Base-by-base conservation (phyloP, 164 flowering plant species). In the Vitis riparia region DNA sequence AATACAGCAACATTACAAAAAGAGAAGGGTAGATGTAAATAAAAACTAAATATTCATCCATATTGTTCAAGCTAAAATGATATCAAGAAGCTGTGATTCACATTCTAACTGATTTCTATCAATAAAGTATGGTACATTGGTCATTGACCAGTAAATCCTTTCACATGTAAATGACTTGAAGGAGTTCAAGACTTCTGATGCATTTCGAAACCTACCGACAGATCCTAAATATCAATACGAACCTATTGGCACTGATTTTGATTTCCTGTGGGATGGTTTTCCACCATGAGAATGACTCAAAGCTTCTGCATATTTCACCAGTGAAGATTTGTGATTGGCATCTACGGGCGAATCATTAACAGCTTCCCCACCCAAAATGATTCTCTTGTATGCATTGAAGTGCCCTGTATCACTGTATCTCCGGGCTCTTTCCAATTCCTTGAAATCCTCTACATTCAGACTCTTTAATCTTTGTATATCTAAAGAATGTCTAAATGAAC, bases 251-350 rank as follows among this genome's bases (percentile, higher is more conserved):
- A 37, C 44, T 0, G 44, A 80, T 55, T 74, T 73, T 47, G 83
- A 63, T 75, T 78, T 85, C 70, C 55, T 73, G 44, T 73, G 84
- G n/a, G 7, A 2, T 10, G 17, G 63, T 11, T 50, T 57, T 50
- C 63, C 62, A 29, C 60, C 50, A 8, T 72, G 75, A 23, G 87
- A 78, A 30, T 72, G 75, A 70, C 73, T 83, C 64, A 93, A 77
- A 64, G 70, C 95, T 65, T 80, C 81, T 8, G 97, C 97, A 72
- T 80, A 88, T 76, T 91, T 91, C 66, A 69, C 71, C 80, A 93
- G 59, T 52, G 89, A 88, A 3, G 76, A 57, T 78, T 83, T 86
- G 57, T 75, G 77, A 27, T 8, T 27, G 13, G 71, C 37, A 19
- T 79, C 78, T 0, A 59, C 27, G 7, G 76, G 78, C 59, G 71